Evolutionary conservation across 306 rosid genomes (phyloP).

Genomic region (Sphenostylis stenocarpa): DNA sequence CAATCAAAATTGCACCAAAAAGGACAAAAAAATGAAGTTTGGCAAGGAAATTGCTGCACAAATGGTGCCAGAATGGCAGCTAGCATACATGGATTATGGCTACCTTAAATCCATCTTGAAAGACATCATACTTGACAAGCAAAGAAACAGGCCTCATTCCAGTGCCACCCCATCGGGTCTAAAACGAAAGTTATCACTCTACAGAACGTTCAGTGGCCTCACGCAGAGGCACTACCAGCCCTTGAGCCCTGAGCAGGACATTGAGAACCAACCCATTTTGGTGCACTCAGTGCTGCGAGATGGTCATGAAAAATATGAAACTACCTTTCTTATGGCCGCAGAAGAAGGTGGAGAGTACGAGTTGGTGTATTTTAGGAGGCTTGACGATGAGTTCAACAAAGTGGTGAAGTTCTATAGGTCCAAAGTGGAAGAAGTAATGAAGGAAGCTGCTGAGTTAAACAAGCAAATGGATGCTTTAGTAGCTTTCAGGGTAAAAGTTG

Average conservation of each 20-base stretch:
- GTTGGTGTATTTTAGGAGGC: slow-evolving; percentile 51
- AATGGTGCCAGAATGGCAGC: slow-evolving; percentile 80
- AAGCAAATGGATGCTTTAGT: slow-evolving; percentile 75
- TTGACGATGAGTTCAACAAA: slow-evolving; percentile 66
- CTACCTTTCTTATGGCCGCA: slow-evolving; percentile 51
- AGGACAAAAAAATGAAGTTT: slow-evolving; percentile 52
- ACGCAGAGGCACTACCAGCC: slow-evolving; percentile 36
- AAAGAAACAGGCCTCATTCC: slow-evolving; percentile 22
- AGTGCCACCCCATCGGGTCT: slow-evolving; percentile 28
- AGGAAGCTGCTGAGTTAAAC: slow-evolving; percentile 60
- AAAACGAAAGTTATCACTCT: slow-evolving; percentile 50
- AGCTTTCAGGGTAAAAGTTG: slow-evolving; percentile 69
- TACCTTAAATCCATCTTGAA: slow-evolving; percentile 55
- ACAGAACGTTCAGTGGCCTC: slow-evolving; percentile 79
- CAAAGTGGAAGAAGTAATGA: slow-evolving; percentile 58
- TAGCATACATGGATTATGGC: slow-evolving; percentile 69
- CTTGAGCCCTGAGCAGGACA: slow-evolving; percentile 31
- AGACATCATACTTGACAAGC: slow-evolving; percentile 35
- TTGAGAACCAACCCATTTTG: slow-evolving; percentile 64
- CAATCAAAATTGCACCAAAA: not conserved
- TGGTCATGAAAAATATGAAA: slow-evolving; percentile 40
- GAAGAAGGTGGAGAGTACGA: slow-evolving; percentile 72
- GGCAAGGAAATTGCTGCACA: slow-evolving; percentile 67
- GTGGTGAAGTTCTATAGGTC: slow-evolving; percentile 53
- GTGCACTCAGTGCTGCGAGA: slow-evolving; percentile 37